Evolutionary conservation across 306 rosid species (phyloP), one percentile per base, ranked within the genome.

Genomic region (Begonia peltatifolia): DNA sequence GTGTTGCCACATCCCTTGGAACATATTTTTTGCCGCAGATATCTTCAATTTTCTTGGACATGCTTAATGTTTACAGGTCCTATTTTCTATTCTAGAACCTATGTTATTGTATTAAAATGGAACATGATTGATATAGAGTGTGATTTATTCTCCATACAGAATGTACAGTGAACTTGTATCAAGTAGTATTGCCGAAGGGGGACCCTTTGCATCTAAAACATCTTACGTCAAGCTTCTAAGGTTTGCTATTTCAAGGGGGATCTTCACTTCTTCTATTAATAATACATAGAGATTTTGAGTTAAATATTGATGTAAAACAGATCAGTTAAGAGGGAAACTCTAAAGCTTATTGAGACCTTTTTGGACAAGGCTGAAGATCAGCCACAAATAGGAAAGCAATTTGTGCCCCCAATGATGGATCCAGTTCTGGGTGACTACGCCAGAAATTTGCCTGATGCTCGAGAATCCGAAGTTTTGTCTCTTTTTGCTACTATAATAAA

Each of bases 341-440:
- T 92, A 23, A 86, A 92, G 81, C 68, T 92, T 53, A 83, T 92
- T 3, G 99, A 92, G 74, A 86, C 99, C 50, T 92, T 92, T 76
- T 72, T 92, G 81, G 99, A 92, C 74, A 92, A 86, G 76, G 99
- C 99, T 1, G 99, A 92, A 71, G 99, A 92, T 75, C 99, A 92
- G 54, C 80, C 93, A 46, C 99, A 83, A 59, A 92, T 81, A 55
- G 99, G 99, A 54, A 92, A 83, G 55, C 99, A 92, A 52, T 86
- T 92, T 79, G 99, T 92, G 70, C 94, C 99, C 18, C 99, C 99
- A 3, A 92, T 92, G 99, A 75, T 92, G 93, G 99, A 92, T 79
- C 96, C 96, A 10, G 94, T 92, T 51, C 87, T 92, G 7, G 92
- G 87, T 59, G 99, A 92, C 71, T 92, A 92, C 48, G 87, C 96